phyloP scores from a whole-genome alignment of 345 rosid species.

The Citropsis articulata region DNA sequence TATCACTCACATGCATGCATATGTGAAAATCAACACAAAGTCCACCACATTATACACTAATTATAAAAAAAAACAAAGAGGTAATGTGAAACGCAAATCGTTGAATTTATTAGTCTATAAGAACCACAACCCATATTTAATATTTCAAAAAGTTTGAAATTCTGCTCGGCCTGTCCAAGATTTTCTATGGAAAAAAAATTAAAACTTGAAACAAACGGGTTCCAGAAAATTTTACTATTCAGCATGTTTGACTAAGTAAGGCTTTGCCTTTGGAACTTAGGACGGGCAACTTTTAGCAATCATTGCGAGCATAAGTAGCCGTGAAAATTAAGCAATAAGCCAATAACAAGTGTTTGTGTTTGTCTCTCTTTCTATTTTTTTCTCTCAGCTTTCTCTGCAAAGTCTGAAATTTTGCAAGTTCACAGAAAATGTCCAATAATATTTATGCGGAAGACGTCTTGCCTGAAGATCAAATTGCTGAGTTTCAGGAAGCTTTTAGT shows the following conservation, averaged over 20 bases:
- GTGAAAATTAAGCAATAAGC: background rate
- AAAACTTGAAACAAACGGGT: background rate
- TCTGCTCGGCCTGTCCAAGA: background rate
- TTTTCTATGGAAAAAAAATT: background rate
- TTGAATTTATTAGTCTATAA: background rate
- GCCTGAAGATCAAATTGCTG: conserved; percentile 24
- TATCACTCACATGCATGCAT: no score
- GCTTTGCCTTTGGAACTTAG: background rate
- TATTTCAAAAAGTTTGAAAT: background rate
- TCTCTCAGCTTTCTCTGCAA: background rate
- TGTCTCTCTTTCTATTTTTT: background rate
- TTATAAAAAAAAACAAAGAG: background rate
- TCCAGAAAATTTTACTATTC: background rate
- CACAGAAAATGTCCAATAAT: background rate
- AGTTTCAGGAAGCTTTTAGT: conserved; percentile 63
- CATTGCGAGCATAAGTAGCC: background rate
- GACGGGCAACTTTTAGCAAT: background rate
- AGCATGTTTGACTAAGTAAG: background rate
- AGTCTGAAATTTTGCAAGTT: background rate
- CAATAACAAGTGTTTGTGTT: background rate
- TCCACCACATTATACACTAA: background rate
- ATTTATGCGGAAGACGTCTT: conserved; percentile 29
- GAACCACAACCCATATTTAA: background rate
- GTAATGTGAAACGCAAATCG: background rate
- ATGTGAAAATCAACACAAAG: background rate